phyloP scores from a whole-genome alignment of 345 rosid species.

The Barbarea vulgaris region DNA sequence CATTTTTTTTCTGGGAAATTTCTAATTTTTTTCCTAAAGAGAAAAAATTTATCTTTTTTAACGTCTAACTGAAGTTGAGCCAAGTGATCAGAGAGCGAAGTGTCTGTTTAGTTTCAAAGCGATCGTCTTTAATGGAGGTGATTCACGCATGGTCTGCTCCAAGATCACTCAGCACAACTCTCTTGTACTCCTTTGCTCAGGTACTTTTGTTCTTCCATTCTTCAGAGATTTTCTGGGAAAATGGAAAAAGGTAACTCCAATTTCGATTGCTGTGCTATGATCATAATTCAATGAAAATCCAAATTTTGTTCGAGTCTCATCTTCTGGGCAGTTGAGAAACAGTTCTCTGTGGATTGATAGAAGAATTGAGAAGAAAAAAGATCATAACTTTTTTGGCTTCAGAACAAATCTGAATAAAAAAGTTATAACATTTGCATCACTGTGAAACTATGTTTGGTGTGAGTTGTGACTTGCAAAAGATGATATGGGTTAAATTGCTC shows the following conservation, averaged over 20 bases:
- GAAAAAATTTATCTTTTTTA: not conserved
- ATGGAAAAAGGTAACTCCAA: not conserved
- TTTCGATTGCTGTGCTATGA: not conserved
- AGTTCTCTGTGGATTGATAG: conserved; percentile 8
- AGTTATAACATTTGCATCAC: not conserved
- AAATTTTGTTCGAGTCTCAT: not conserved
- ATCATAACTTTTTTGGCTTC: not conserved
- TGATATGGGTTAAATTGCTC: not conserved
- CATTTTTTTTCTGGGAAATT: not conserved
- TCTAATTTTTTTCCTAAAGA: not conserved
- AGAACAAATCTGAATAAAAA: not conserved
- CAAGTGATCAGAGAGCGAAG: conserved; percentile 15
- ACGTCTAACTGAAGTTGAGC: not conserved
- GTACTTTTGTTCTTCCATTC: conserved; percentile 39
- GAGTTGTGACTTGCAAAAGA: conserved; percentile 6
- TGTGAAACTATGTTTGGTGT: not conserved
- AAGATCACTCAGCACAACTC: conserved; percentile 80
- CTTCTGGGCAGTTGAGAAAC: not conserved
- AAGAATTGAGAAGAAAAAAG: not conserved
- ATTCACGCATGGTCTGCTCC: conserved; percentile 92
- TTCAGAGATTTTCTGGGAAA: not conserved
- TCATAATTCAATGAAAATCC: not conserved
- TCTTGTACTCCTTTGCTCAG: conserved; percentile 92
- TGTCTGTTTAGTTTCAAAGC: conserved; percentile 1
- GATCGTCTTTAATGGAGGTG: conserved; percentile 48